Percentiles rank a stretch among this genome's conserved stretches.
phyloP scores from a whole-genome alignment of 768 basidiomycete genomes.

The Cantharellus anzutake region DNA sequence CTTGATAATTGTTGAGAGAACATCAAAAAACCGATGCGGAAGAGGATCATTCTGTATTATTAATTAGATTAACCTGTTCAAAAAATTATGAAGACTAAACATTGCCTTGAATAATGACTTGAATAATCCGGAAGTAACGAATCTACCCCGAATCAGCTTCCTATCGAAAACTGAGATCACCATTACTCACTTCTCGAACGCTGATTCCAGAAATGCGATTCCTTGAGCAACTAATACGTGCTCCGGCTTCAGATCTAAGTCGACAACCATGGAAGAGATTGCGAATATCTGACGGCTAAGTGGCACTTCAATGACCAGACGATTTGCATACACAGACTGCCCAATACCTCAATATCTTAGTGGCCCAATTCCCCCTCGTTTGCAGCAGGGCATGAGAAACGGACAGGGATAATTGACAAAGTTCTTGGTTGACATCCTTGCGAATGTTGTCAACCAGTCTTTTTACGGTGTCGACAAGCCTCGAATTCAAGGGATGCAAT shows the following conservation, averaged over 20 bases:
- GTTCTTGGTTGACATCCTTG: conserved; percentile 40
- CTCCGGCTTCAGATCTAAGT: conserved; percentile 31
- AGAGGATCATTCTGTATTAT: conserved; percentile 2
- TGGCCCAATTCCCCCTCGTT: conserved; percentile 33
- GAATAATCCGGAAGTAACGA: conserved; percentile 37
- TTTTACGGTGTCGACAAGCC: conserved; percentile 33
- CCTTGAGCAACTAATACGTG: conserved; percentile 41
- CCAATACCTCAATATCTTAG: conserved; percentile 35
- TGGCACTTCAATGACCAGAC: background rate
- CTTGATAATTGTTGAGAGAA: conserved; percentile 4
- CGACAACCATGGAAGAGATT: conserved; percentile 28
- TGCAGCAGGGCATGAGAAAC: conserved; percentile 43
- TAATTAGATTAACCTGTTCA: background rate
- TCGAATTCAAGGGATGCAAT: conserved; percentile 34
- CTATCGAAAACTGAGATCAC: background rate
- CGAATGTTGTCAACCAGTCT: conserved; percentile 32
- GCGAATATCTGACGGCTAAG: conserved; percentile 35
- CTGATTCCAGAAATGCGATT: conserved; percentile 32
- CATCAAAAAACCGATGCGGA: background rate
- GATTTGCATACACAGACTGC: background rate
- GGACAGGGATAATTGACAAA: conserved; percentile 45
- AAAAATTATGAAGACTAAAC: background rate
- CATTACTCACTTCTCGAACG: conserved; percentile 27
- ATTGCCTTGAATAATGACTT: conserved; percentile 34
- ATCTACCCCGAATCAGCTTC: conserved; percentile 23